A percentile compares a stretch with the other conserved stretches of the same genome.
Evolutionary conservation across 495 filamentous ascomycete species (phyloP).

Genomic region (Articulospora tetracladia): DNA sequence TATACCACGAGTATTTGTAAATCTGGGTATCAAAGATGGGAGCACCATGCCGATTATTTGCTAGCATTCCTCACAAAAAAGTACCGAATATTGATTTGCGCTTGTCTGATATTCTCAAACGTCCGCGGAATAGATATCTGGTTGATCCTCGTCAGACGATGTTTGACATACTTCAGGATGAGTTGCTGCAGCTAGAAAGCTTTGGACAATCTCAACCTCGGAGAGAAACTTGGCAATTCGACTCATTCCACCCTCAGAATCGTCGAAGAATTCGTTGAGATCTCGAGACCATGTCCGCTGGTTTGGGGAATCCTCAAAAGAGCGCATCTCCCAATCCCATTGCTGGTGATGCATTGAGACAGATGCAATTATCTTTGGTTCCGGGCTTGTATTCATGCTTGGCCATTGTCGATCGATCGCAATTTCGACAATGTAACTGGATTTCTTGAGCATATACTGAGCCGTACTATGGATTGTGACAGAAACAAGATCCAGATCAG

Average conservation of each 20-base stretch:
- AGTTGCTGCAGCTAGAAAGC: background rate
- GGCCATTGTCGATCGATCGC: constrained; percentile 50
- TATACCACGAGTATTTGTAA: no score
- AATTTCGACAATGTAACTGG: constrained; percentile 52
- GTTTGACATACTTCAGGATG: background rate
- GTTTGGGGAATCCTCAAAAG: constrained; percentile 21
- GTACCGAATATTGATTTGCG: no score
- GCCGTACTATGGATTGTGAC: constrained; percentile 49
- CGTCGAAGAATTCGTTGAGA: constrained; percentile 42
- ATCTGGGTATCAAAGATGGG: no score
- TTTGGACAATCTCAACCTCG: constrained; percentile 26
- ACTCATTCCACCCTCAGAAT: constrained; percentile 5
- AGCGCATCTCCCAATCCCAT: constrained; percentile 38
- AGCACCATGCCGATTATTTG: no score
- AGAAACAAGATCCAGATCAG: constrained; percentile 21
- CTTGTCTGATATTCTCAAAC: background rate
- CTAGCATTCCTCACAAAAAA: no score
- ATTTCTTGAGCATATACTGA: constrained; percentile 40
- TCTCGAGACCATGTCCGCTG: constrained; percentile 36
- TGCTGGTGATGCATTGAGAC: constrained; percentile 43
- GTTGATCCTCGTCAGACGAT: background rate
- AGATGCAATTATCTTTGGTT: constrained; percentile 33
- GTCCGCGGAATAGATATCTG: background rate
- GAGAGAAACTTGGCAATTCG: constrained; percentile 28
- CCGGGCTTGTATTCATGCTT: constrained; percentile 13